These are phyloP conservation scores for Mortierella sp. DNA, from an alignment of 371 early-diverging fungal genomes.

Conservation along the genomic window DNA sequence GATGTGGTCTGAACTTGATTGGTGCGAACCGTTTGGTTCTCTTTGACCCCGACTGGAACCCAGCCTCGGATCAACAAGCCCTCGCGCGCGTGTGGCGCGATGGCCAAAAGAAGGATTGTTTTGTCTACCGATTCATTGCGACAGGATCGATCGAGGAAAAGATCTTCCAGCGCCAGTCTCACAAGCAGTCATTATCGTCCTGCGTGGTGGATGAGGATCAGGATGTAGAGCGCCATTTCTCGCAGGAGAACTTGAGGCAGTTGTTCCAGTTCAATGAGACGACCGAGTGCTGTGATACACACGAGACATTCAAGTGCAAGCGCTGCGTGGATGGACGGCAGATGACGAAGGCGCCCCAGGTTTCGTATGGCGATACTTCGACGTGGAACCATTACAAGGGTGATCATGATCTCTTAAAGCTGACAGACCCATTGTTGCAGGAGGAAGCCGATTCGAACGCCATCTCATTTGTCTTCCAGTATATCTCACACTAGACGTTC, in stretches of 20 bases:
- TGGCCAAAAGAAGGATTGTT: constrained; percentile 95
- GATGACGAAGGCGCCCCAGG: constrained; percentile 68
- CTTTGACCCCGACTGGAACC: constrained; percentile 89
- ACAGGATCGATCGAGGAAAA: constrained; percentile 98
- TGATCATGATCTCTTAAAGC: constrained; percentile 73
- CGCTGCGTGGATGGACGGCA: constrained; percentile 89
- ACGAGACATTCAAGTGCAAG: constrained; percentile 95
- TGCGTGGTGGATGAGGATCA: constrained; percentile 96
- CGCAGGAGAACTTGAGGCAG: constrained; percentile 88
- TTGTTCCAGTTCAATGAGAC: constrained; percentile 85
- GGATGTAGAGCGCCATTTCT: constrained; percentile 94
- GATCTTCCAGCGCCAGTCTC: constrained; percentile 95
- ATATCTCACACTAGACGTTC: constrained; percentile 75
- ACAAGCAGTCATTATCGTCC: constrained; percentile 89
- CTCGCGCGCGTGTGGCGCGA: constrained; percentile 98
- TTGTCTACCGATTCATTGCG: constrained; percentile 95
- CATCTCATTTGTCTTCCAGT: constrained; percentile 93
- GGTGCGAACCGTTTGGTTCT: constrained; percentile 97
- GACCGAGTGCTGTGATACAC: constrained; percentile 90
- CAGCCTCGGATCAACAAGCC: constrained; percentile 83
- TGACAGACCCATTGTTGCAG: constrained; percentile 83
- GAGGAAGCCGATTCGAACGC: constrained; percentile 75
- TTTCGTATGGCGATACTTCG: constrained; percentile 81
- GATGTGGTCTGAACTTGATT: constrained; percentile 97
- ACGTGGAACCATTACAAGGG: constrained; percentile 92